Conservation (phyloP, 768 basidiomycete species). For the Trametes sanguinea region DNA sequence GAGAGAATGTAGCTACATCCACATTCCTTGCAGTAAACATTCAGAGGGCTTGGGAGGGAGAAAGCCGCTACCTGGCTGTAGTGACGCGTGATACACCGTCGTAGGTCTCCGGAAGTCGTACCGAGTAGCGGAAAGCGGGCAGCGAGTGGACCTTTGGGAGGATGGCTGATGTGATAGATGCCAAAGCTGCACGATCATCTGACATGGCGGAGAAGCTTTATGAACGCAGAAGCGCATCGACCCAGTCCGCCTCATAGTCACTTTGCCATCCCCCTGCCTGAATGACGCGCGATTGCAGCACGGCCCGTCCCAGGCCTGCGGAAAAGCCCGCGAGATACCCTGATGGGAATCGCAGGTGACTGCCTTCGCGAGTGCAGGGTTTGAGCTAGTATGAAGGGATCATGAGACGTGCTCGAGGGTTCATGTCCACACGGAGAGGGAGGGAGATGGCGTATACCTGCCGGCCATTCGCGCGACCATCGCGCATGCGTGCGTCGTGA, state of each 20-base stretch:
- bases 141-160: no score
- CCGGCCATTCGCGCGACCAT: constrained; percentile 12
- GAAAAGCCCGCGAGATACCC: not conserved
- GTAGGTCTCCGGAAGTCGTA: no score
- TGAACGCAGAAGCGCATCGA: not conserved
- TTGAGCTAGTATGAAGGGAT: not conserved
- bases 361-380: not conserved
- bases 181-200: no score
- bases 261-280: not conserved
- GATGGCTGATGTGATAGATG: no score
- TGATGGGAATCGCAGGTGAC: not conserved
- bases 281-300: not conserved
- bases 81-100: no score
- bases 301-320: not conserved
- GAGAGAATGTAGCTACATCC: not conserved
- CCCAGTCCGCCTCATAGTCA: constrained; percentile 1
- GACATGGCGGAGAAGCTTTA: no score
- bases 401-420: constrained; percentile 1
- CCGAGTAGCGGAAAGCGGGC: no score
- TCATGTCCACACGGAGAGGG: not conserved
- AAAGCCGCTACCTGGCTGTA: no score
- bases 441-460: not conserved
- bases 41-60: not conserved
- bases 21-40: not conserved
- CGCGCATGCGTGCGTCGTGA: not conserved